These are phyloP conservation scores for Westerdykella aurantiaca DNA, from an alignment of 2,329 filamentous ascomycete species.

Conservation along the genomic window DNA sequence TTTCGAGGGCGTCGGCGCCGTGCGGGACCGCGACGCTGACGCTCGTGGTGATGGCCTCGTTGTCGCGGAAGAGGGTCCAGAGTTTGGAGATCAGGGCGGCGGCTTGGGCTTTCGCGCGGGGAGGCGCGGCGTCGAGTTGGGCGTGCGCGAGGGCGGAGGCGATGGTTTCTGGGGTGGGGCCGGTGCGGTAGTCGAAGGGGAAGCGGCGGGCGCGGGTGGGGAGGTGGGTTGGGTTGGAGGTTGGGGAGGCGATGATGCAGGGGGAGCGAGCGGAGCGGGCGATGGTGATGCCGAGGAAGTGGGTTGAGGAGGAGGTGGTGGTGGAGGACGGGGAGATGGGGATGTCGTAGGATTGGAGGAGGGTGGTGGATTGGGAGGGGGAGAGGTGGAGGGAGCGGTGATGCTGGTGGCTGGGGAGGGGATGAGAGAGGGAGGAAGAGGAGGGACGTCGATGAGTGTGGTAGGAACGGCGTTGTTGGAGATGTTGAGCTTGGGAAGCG, in stretches of 20 bases:
- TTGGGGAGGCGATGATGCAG: slow-evolving; percentile 58
- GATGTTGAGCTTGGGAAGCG: slow-evolving; percentile 27
- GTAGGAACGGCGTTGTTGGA: slow-evolving; percentile 45
- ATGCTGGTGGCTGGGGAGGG: slow-evolving; percentile 25
- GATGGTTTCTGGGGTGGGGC: slow-evolving; percentile 36
- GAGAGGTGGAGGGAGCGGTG: slow-evolving; percentile 52
- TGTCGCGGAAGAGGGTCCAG: slow-evolving; percentile 54
- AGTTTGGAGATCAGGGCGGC: slow-evolving; percentile 50
- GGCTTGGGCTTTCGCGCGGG: slow-evolving; percentile 42
- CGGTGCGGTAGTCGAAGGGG: slow-evolving; percentile 55
- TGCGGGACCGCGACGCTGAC: slow-evolving; percentile 38
- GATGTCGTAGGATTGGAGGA: slow-evolving; percentile 51
- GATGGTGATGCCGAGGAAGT: slow-evolving; percentile 58
- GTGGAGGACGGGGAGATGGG: slow-evolving; percentile 39
- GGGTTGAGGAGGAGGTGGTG: slow-evolving; percentile 35
- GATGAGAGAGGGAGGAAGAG: slow-evolving; percentile 7
- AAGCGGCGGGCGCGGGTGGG: slow-evolving; percentile 48
- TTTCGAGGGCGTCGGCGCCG: slow-evolving; percentile 40
- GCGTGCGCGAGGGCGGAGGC: slow-evolving; percentile 48
- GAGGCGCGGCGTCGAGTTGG: slow-evolving; percentile 45
- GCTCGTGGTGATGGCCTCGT: slow-evolving; percentile 60
- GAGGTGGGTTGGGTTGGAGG: slow-evolving; percentile 39
- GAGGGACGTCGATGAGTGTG: slow-evolving; percentile 32
- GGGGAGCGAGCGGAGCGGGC: slow-evolving; percentile 59
- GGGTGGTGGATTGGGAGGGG: slow-evolving; percentile 48